These are phyloP conservation scores for Pseudogymnoascus sp. DNA, from an alignment of 2,329 filamentous ascomycete species.

Conservation along the genomic window DNA sequence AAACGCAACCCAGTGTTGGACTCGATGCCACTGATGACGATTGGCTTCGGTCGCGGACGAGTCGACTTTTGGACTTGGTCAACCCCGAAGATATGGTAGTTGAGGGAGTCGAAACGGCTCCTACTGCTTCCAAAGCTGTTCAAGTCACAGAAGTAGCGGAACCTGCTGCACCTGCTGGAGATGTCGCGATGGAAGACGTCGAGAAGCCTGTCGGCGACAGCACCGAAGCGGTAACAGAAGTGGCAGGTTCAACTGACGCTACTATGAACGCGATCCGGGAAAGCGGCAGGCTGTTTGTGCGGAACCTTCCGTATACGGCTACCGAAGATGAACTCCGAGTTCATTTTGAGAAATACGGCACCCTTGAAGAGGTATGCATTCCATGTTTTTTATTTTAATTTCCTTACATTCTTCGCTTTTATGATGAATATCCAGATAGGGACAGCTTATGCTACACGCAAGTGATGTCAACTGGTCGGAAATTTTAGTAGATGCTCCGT, in stretches of 20 bases:
- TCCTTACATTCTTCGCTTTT: constrained; percentile 31
- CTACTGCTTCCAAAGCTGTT: constrained; percentile 17
- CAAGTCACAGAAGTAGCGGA: constrained; percentile 14
- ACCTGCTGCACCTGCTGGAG: constrained; percentile 6
- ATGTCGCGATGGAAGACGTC: constrained; percentile 14
- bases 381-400: constrained; percentile 17
- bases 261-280: constrained; percentile 54
- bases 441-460: constrained; percentile 93
- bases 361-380: constrained; percentile 74
- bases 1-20: constrained; percentile 25
- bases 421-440: constrained; percentile 99
- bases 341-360: constrained; percentile 64
- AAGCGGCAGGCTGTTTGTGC: constrained; percentile 74
- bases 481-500: constrained; percentile 99
- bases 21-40: constrained; percentile 50
- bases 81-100: constrained; percentile 36
- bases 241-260: constrained; percentile 23
- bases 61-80: constrained; percentile 72
- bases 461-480: constrained; percentile 88
- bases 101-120: constrained; percentile 44
- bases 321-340: constrained; percentile 68
- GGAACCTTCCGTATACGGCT: constrained; percentile 77
- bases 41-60: constrained; percentile 87
- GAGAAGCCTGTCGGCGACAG: constrained; percentile 3
- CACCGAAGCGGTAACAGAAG: constrained; percentile 10